Evolutionary conservation across 257 asterid species (phyloP).

Genomic region (Catharanthus roseus): DNA sequence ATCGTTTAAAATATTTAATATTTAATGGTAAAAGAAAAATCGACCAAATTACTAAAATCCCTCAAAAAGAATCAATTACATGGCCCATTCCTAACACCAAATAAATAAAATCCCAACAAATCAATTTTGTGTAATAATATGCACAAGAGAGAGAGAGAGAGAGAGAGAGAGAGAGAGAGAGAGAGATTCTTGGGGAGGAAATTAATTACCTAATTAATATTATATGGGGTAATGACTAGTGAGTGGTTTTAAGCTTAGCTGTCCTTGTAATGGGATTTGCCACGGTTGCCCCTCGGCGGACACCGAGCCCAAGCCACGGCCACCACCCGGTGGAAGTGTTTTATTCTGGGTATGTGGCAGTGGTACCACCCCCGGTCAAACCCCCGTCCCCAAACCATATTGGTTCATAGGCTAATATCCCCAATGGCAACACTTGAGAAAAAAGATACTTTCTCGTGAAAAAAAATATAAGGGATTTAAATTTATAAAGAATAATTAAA

Average conservation of each 20-base stretch:
- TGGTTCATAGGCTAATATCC: neutral
- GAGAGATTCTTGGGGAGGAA: neutral
- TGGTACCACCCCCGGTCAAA: conserved; percentile 2
- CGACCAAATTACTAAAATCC: neutral
- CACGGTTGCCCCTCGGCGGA: neutral
- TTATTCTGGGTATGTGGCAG: too few relatives aligned
- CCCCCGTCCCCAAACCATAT: neutral
- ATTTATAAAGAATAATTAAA: too few relatives aligned
- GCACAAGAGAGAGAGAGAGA: too few relatives aligned
- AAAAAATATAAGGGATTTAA: too few relatives aligned
- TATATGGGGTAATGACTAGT: neutral
- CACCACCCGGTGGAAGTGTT: too few relatives aligned
- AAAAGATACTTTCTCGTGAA: too few relatives aligned
- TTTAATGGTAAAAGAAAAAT: neutral
- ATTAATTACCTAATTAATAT: neutral
- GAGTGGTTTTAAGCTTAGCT: conserved; percentile 9
- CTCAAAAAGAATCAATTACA: conserved; percentile 9
- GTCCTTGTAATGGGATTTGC: neutral
- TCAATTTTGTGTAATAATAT: neutral
- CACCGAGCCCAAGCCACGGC: neutral
- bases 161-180: too few relatives aligned
- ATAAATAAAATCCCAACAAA: neutral
- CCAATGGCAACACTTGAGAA: neutral
- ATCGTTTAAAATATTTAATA: too few relatives aligned
- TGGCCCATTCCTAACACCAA: neutral